A percentile compares a stretch with the other conserved stretches of the same genome.
Evolutionary conservation across 495 filamentous ascomycete species (phyloP).

Genomic region (Penicillium antarcticum): DNA sequence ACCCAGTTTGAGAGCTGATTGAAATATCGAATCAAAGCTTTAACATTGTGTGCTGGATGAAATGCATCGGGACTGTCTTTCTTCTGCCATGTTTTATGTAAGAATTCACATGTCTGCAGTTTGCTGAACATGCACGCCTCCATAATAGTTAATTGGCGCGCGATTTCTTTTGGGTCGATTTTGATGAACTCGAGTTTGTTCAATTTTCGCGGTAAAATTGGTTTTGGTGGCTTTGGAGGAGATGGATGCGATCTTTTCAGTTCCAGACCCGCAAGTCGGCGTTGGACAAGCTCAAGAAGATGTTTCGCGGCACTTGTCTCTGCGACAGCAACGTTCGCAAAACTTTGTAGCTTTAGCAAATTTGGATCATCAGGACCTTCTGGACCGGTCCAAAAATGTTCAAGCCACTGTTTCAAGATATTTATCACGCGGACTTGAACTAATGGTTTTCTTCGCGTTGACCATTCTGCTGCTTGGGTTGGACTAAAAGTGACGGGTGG

Average conservation of each 20-base stretch:
- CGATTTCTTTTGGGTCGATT: slow-evolving; percentile 87
- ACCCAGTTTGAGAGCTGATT: slow-evolving; percentile 98
- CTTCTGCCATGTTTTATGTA: slow-evolving; percentile 93
- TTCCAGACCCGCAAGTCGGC: slow-evolving; percentile 70
- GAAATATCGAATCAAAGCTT: slow-evolving; percentile 85
- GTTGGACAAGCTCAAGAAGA: slow-evolving; percentile 73
- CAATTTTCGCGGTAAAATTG: slow-evolving; percentile 91
- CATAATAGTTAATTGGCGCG: slow-evolving; percentile 87
- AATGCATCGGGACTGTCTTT: slow-evolving; percentile 62
- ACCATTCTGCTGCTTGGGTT: slow-evolving; percentile 68
- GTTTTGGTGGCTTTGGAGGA: slow-evolving; percentile 66
- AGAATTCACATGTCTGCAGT: slow-evolving; percentile 79
- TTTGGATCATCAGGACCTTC: slow-evolving; percentile 66
- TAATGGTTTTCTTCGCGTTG: slow-evolving; percentile 76
- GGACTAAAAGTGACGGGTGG: slow-evolving; percentile 66
- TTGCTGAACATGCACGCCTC: slow-evolving; percentile 83
- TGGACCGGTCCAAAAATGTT: slow-evolving; percentile 90
- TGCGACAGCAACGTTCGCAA: slow-evolving; percentile 71
- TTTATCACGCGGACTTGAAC: slow-evolving; percentile 88
- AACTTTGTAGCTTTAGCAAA: slow-evolving; percentile 38
- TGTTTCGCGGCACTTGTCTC: slow-evolving; percentile 76
- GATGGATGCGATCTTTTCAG: slow-evolving; percentile 43
- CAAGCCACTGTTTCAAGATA: slow-evolving; percentile 90
- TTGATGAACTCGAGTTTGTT: slow-evolving; percentile 94
- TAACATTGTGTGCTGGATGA: slow-evolving; percentile 85